Percentiles rank a stretch among this genome's conserved stretches.
These are phyloP conservation scores for Ilyonectria sp. DNA, from an alignment of 2,329 filamentous ascomycete species.

Conservation along the genomic window DNA sequence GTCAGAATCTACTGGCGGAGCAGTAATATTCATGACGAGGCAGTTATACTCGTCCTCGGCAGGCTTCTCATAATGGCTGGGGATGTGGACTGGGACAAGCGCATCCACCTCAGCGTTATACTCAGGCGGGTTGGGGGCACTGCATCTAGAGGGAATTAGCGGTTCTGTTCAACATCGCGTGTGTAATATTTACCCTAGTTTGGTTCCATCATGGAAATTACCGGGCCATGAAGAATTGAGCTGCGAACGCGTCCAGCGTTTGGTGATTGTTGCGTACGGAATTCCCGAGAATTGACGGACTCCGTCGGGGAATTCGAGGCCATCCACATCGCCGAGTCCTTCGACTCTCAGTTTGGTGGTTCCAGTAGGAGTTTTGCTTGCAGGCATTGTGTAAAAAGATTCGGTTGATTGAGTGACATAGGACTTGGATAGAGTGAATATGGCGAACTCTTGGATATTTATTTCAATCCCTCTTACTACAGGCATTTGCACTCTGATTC, in stretches of 20 bases:
- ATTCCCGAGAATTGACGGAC: conserved; percentile 36
- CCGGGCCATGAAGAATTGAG: conserved; percentile 22
- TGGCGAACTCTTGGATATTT: background rate
- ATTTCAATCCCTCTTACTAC: background rate
- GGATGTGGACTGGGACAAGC: conserved; percentile 17
- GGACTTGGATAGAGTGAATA: background rate
- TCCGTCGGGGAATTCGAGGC: conserved; percentile 22
- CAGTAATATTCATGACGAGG: conserved; percentile 33
- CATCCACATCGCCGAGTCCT: conserved; percentile 15
- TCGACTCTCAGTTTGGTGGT: conserved; percentile 9
- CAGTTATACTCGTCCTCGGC: conserved; percentile 33
- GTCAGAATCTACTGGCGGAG: background rate
- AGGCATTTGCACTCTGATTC: background rate
- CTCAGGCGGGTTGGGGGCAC: conserved; percentile 35
- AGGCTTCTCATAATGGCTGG: conserved; percentile 30
- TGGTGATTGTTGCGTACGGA: conserved; percentile 31
- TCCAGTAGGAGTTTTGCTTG: conserved; percentile 16
- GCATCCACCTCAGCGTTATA: conserved; percentile 20
- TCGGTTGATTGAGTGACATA: background rate
- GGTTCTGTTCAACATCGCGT: rapidly evolving
- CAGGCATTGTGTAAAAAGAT: conserved; percentile 3
- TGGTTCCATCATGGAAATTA: conserved; percentile 32
- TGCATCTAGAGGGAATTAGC: conserved; percentile 22
- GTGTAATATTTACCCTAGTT: conserved; percentile 16
- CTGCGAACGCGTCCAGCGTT: conserved; percentile 35